Evolutionary conservation across 2,329 filamentous ascomycete species (phyloP).

Genomic region (Aspergillus hiratsukae): DNA sequence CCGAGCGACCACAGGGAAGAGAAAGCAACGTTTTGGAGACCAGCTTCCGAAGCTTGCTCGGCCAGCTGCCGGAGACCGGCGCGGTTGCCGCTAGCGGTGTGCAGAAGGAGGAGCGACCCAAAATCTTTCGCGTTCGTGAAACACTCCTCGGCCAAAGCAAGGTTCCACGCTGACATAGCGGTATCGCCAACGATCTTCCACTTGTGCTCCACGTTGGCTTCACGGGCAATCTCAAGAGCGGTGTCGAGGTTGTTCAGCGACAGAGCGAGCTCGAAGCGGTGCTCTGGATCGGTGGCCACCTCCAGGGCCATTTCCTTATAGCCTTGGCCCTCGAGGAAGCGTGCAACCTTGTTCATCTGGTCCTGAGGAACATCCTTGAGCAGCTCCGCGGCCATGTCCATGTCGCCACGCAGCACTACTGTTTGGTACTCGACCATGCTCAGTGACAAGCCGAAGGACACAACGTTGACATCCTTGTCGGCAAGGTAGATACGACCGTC

Average conservation of each 20-base stretch:
- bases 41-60: slow-evolving; percentile 67
- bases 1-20: slow-evolving; percentile 82
- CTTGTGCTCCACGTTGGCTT: slow-evolving; percentile 88
- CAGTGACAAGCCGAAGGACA: slow-evolving; percentile 85
- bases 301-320: slow-evolving; percentile 94
- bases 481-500: slow-evolving; percentile 93
- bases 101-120: slow-evolving; percentile 79
- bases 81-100: slow-evolving; percentile 77
- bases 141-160: slow-evolving; percentile 84
- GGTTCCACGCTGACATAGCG: slow-evolving; percentile 79
- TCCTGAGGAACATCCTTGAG: slow-evolving; percentile 80
- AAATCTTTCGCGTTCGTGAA: slow-evolving; percentile 88
- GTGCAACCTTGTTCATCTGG: slow-evolving; percentile 95
- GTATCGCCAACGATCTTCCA: slow-evolving; percentile 98
- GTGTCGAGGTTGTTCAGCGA: slow-evolving; percentile 77
- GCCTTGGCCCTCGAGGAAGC: slow-evolving; percentile 94
- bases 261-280: slow-evolving; percentile 91
- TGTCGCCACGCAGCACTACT: slow-evolving; percentile 84
- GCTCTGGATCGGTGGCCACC: slow-evolving; percentile 89
- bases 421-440: slow-evolving; percentile 97
- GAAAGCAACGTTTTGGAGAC: slow-evolving; percentile 89
- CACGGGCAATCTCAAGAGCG: slow-evolving; percentile 75
- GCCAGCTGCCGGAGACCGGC: slow-evolving; percentile 70
- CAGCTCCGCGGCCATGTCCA: slow-evolving; percentile 84
- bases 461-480: slow-evolving; percentile 91